Conservation (phyloP, 768 basidiomycete species). For the Leucosporidium creatinivorum region DNA sequence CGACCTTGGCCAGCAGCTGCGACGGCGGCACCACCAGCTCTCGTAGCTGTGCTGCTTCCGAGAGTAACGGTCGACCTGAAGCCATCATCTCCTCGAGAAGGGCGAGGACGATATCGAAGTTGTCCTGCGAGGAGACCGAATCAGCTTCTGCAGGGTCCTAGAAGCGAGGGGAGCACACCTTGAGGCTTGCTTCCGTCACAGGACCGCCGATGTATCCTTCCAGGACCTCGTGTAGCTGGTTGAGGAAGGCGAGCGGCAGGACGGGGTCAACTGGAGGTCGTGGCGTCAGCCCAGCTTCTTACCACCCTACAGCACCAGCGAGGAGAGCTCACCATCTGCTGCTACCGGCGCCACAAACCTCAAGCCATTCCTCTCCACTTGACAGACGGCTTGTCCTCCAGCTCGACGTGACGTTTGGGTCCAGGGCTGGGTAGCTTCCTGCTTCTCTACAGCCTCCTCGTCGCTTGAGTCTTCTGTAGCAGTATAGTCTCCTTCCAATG, state of each 20-base stretch:
- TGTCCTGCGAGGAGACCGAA: constrained; percentile 14
- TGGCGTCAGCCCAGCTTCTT: fast-evolving
- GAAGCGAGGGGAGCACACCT: constrained; percentile 7
- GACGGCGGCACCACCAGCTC: constrained; percentile 25
- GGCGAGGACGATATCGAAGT: constrained; percentile 32
- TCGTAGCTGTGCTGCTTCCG: constrained; percentile 14
- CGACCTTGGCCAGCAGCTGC: constrained; percentile 22
- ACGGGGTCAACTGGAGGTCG: constrained; percentile 23
- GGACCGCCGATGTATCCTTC: constrained; percentile 20
- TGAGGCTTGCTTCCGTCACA: constrained; percentile 24
- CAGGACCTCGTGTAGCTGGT: constrained; percentile 23
- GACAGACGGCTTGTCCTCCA: constrained; percentile 14
- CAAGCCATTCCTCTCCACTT: constrained; percentile 4
- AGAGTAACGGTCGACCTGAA: constrained; percentile 20
- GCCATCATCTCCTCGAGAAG: constrained; percentile 30
- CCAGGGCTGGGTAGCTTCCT: not conserved
- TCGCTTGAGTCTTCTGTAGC: not conserved
- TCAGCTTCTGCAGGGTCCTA: not conserved
- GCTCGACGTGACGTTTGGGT: not conserved
- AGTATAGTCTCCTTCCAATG: not conserved
- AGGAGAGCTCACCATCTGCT: constrained; percentile 9
- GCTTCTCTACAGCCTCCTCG: constrained; percentile 4
- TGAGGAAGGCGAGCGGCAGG: constrained; percentile 25
- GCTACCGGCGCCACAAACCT: constrained; percentile 16
- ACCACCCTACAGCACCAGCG: too few species aligned